A percentile compares a stretch with the other conserved stretches of the same genome.
phyloP scores from a whole-genome alignment of 2,329 filamentous ascomycete species.

The Neocatenulostroma microsporum region DNA sequence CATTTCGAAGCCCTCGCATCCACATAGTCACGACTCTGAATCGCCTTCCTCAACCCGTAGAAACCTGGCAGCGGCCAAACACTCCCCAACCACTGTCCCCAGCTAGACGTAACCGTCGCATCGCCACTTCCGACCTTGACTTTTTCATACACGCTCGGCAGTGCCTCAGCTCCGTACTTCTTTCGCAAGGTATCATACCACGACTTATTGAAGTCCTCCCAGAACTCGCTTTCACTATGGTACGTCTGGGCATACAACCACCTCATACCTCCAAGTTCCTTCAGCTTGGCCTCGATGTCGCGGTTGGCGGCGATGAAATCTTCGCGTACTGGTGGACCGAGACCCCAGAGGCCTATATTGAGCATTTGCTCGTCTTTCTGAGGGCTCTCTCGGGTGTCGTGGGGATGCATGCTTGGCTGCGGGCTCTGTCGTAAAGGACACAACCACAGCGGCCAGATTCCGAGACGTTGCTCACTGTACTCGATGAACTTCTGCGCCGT shows the following conservation, averaged over 20 bases:
- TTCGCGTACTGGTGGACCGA: conserved; percentile 49
- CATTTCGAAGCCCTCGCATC: conserved; percentile 29
- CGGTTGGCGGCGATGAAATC: conserved; percentile 65
- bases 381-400: too few species aligned
- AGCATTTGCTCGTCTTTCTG: conserved; percentile 33
- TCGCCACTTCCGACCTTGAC: conserved; percentile 47
- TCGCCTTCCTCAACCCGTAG: conserved; percentile 32
- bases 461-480: conserved; percentile 43
- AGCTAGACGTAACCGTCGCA: conserved; percentile 1
- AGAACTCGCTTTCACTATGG: conserved; percentile 65
- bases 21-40: conserved; percentile 32
- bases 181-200: conserved; percentile 56
- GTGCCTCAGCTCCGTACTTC: conserved; percentile 54
- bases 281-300: conserved; percentile 60
- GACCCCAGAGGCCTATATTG: conserved; percentile 69
- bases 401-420: conserved; percentile 26
- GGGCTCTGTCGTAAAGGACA: conserved; percentile 42
- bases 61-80: conserved; percentile 33
- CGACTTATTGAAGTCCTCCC: conserved; percentile 51
- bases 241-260: conserved; percentile 85
- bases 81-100: conserved; percentile 6
- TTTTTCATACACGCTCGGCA: conserved; percentile 66
- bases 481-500: conserved; percentile 46
- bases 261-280: conserved; percentile 66
- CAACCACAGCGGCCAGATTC: conserved; percentile 52